These are phyloP conservation scores for Ophiostoma triangulosporum DNA, from an alignment of 2,329 filamentous ascomycete genomes.

Conservation along the genomic window DNA sequence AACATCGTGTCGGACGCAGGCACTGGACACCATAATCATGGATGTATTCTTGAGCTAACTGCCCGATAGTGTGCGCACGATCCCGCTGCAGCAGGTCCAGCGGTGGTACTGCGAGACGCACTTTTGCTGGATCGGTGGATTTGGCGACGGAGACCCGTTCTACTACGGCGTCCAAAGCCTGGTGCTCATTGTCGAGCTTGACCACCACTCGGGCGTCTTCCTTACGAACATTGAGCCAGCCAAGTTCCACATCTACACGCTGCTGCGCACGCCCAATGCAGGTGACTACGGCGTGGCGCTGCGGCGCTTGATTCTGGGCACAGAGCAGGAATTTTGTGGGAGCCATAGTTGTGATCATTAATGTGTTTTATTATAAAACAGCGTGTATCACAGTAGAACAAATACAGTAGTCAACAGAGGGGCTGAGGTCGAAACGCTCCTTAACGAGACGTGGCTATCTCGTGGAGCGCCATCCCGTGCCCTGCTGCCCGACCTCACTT, in stretches of 20 bases:
- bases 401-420: too few relatives aligned
- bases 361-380: background rate
- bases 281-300: slow-evolving; percentile 59
- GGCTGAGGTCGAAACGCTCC: too few relatives aligned
- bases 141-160: slow-evolving; percentile 52
- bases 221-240: slow-evolving; percentile 58
- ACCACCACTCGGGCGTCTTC: slow-evolving; percentile 66
- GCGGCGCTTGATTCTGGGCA: slow-evolving; percentile 20
- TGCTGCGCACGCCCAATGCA: slow-evolving; percentile 57
- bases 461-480: background rate
- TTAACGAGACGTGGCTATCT: too few relatives aligned
- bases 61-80: slow-evolving; percentile 37
- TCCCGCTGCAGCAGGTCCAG: slow-evolving; percentile 41
- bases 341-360: background rate
- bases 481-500: background rate
- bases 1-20: slow-evolving; percentile 36
- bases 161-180: slow-evolving; percentile 70
- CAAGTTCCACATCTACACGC: slow-evolving; percentile 68
- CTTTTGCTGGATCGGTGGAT: slow-evolving; percentile 67
- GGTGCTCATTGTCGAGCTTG: slow-evolving; percentile 62
- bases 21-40: slow-evolving; percentile 43
- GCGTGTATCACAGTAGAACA: too few relatives aligned
- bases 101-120: slow-evolving; percentile 55
- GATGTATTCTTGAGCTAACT: slow-evolving; percentile 56
- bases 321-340: slow-evolving; percentile 5